Evolutionary conservation across 2,329 filamentous ascomycete genomes (phyloP), one percentile per base, ranked within the genome.

Genomic region (Colletotrichum aenigma): DNA sequence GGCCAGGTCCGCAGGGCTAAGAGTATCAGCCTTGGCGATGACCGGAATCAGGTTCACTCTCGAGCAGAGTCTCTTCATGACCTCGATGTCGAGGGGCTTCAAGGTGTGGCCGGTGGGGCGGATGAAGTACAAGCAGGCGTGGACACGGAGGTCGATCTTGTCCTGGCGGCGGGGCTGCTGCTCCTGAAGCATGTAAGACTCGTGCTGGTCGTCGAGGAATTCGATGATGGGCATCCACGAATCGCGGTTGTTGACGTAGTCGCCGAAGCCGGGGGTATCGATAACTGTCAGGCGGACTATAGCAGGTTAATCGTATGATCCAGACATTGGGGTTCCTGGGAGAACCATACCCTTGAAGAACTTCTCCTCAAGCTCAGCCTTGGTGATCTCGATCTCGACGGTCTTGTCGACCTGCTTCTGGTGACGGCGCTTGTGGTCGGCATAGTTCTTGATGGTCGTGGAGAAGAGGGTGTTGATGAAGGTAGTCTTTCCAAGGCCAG

Each of bases 391-490:
- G 81, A 99, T 99, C 90, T 99, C 97, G 79, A 99, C 97, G 13
- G 97, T 99, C 92, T 98, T 98, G 90, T 99, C 97, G 81, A 98
- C 93, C 90, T 99, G 97, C 93, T 99, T 99, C 89, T 97, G 95
- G 88, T 99, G 97, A 84, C 97, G 95, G 88, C 96, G 95, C 92
- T 98, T 98, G 92, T 99, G 96, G 88, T 99, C 97, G 91, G 97
- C 97, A 87, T 99, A 99, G 92, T 98, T 99, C 92, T 99, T 99
- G 92, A 99, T 99, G 82, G 97, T 99, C 80, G 97, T 99, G 78
- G 97, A 99, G 92, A 99, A 99, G 77, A 99, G 93, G 76, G 97
- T 99, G 93, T 99, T 99, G 93, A 99, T 98, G 89, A 99, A 99
- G 83, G 97, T 99, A 30, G 97, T 99, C 93, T 99, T 99, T 90